Evolutionary conservation across 495 filamentous ascomycete species (phyloP).

Genomic region (Saxispiralis lemnorum): DNA sequence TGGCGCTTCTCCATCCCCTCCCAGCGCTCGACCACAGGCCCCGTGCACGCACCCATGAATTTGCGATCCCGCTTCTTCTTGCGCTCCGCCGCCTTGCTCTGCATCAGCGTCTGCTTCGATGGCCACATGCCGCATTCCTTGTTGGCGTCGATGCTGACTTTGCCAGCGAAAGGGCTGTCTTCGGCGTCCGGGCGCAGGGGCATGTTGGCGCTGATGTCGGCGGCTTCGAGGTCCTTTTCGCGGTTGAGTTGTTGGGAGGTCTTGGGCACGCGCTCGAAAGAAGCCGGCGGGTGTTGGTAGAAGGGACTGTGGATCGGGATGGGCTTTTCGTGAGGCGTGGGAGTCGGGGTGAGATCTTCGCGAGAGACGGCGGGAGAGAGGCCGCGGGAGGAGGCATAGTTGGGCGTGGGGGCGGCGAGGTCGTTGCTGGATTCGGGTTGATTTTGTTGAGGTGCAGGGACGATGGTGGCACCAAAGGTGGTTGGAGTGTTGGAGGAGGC

Average conservation of each 20-base stretch:
- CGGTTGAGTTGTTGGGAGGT: constrained; percentile 16
- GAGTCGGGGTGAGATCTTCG: constrained; percentile 3
- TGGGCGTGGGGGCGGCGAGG: constrained; percentile 4
- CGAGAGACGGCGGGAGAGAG: constrained; percentile 9
- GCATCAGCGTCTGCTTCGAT: constrained; percentile 21
- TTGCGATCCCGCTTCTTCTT: constrained; percentile 16
- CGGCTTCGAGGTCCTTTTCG: constrained; percentile 23
- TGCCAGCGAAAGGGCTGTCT: constrained; percentile 11
- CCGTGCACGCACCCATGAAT: neutral
- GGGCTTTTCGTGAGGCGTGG: neutral
- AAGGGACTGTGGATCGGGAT: constrained; percentile 35
- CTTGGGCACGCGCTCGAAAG: constrained; percentile 30
- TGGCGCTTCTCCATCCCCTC: constrained; percentile 32
- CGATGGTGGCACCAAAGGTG: constrained; percentile 11
- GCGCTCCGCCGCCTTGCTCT: constrained; percentile 17
- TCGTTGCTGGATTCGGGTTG: neutral
- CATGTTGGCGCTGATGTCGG: neutral
- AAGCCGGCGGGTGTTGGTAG: constrained; percentile 38
- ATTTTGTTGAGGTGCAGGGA: neutral
- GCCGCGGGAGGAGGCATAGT: constrained; percentile 6
- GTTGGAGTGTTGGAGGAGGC: constrained; percentile 2
- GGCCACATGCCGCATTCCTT: constrained; percentile 31
- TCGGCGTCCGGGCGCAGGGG: constrained; percentile 3
- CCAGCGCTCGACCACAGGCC: constrained; percentile 25
- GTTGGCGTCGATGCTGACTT: constrained; percentile 21